These are phyloP conservation scores for Lachancea meyersii DNA, from an alignment of 805 yeast species.

Conservation along the genomic window DNA sequence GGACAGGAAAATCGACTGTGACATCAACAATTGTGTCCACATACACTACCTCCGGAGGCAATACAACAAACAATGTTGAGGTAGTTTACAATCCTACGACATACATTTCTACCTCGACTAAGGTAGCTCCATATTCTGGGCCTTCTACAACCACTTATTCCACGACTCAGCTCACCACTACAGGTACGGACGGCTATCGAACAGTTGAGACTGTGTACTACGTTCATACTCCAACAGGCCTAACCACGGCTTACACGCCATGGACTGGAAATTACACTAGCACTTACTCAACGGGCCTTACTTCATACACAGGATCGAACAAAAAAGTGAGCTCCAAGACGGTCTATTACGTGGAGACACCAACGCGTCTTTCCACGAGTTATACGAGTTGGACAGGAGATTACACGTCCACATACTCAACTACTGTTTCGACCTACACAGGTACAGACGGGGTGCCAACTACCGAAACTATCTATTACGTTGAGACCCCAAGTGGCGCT, in stretches of 20 bases:
- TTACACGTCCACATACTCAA: slow-evolving; percentile 11
- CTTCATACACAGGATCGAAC: slow-evolving; percentile 3
- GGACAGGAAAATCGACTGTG: not conserved
- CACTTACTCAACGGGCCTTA: slow-evolving; percentile 6
- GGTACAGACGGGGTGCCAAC: slow-evolving; percentile 12
- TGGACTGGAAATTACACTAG: slow-evolving; percentile 12
- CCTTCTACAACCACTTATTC: slow-evolving; percentile 11
- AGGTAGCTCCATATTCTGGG: slow-evolving; percentile 7
- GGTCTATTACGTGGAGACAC: slow-evolving; percentile 4
- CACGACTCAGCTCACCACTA: slow-evolving; percentile 8
- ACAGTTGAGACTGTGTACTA: slow-evolving; percentile 13
- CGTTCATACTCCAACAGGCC: slow-evolving; percentile 14
- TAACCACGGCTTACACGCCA: not conserved
- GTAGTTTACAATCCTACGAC: slow-evolving; percentile 12
- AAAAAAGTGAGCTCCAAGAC: slow-evolving; percentile 6
- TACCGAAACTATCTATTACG: slow-evolving; percentile 1
- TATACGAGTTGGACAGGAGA: slow-evolving; percentile 6
- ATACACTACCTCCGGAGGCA: not conserved
- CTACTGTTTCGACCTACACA: slow-evolving; percentile 8
- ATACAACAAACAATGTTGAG: slow-evolving; percentile 2
- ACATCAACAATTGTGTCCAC: slow-evolving; percentile 2
- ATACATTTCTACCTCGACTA: slow-evolving; percentile 8
- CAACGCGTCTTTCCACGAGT: not conserved
- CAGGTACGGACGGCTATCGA: slow-evolving; percentile 13
- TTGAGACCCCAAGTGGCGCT: not conserved